Conservation (phyloP, 441 rosid genomes). For the Adansonia gregorii region DNA sequence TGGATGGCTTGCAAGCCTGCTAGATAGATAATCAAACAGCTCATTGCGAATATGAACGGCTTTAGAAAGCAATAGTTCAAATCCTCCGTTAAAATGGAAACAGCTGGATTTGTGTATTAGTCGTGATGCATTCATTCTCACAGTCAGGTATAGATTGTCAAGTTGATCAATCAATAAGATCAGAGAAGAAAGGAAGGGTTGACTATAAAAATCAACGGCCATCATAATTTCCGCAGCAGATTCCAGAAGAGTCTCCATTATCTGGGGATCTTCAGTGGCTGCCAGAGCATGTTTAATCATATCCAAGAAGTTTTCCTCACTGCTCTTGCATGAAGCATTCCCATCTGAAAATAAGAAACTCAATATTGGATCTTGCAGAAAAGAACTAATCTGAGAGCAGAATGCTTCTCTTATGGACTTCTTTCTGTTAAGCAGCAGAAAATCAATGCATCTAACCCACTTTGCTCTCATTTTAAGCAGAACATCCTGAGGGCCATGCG, state of each 20-base stretch:
- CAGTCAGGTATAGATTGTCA: constrained; percentile 70
- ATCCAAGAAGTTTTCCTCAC: constrained; percentile 58
- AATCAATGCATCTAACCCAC: constrained; percentile 77
- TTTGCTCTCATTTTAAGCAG: constrained; percentile 59
- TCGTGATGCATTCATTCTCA: constrained; percentile 76
- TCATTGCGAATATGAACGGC: constrained; percentile 61
- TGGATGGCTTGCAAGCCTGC: constrained; percentile 69
- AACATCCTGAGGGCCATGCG: constrained; percentile 59
- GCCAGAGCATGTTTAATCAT: constrained; percentile 63
- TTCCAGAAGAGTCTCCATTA: constrained; percentile 83
- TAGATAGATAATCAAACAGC: constrained; percentile 71
- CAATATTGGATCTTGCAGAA: constrained; percentile 56
- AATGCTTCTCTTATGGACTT: constrained; percentile 87
- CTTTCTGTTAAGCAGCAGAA: constrained; percentile 68
- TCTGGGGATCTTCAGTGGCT: constrained; percentile 66
- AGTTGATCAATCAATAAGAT: constrained; percentile 90
- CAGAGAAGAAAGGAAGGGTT: constrained; percentile 70
- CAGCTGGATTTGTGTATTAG: constrained; percentile 73
- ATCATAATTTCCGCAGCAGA: constrained; percentile 77
- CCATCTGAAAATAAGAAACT: constrained; percentile 61
- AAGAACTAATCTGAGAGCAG: constrained; percentile 76
- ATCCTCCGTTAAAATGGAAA: constrained; percentile 85
- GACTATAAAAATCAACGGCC: constrained; percentile 67
- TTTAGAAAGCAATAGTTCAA: constrained; percentile 65
- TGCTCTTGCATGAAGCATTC: constrained; percentile 46